A percentile compares a stretch with the other conserved stretches of the same genome.
Evolutionary conservation across 495 filamentous ascomycete genomes (phyloP).

Genomic region (Aspergillus coremiiformis): DNA sequence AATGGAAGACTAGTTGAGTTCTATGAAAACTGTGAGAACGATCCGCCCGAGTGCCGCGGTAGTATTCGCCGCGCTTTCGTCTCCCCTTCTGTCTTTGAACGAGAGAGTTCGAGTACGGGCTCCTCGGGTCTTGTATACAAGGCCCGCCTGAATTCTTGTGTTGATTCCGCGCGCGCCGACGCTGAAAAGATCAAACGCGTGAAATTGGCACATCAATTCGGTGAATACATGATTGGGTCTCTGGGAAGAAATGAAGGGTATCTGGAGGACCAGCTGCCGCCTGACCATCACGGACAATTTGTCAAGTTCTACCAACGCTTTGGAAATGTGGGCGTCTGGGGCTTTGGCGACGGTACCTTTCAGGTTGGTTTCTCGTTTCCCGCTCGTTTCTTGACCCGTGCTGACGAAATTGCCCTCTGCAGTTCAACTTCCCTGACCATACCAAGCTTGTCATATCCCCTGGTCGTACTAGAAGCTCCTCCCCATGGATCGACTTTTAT

Average conservation of each 20-base stretch:
- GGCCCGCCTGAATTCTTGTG: slow-evolving; percentile 43
- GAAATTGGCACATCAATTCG: slow-evolving; percentile 83
- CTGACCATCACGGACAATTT: slow-evolving; percentile 47
- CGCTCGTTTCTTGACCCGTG: slow-evolving; percentile 1
- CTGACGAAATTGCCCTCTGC: slow-evolving; percentile 14
- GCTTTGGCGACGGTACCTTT: slow-evolving; percentile 78
- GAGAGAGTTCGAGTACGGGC: slow-evolving; percentile 17
- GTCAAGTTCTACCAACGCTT: slow-evolving; percentile 85
- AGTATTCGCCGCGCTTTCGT: slow-evolving; percentile 59
- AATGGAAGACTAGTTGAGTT: slow-evolving; percentile 62
- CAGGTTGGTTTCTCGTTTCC: slow-evolving; percentile 45
- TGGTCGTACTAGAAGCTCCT: slow-evolving; percentile 50
- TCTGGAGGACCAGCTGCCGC: slow-evolving; percentile 20
- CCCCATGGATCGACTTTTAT: slow-evolving; percentile 72
- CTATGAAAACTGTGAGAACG: slow-evolving; percentile 63
- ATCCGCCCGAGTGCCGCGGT: slow-evolving; percentile 27
- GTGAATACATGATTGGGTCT: slow-evolving; percentile 80
- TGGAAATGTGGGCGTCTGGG: slow-evolving; percentile 83
- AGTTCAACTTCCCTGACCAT: slow-evolving; percentile 97
- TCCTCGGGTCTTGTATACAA: slow-evolving; percentile 28
- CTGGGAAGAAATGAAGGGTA: slow-evolving; percentile 40
- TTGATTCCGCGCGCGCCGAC: slow-evolving; percentile 49
- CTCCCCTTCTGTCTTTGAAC: slow-evolving; percentile 51
- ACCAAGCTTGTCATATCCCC: slow-evolving; percentile 82
- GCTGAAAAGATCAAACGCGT: slow-evolving; percentile 65